Base-by-base conservation (phyloP, 129 eudicot species). In the Cynara cardunculus region DNA sequence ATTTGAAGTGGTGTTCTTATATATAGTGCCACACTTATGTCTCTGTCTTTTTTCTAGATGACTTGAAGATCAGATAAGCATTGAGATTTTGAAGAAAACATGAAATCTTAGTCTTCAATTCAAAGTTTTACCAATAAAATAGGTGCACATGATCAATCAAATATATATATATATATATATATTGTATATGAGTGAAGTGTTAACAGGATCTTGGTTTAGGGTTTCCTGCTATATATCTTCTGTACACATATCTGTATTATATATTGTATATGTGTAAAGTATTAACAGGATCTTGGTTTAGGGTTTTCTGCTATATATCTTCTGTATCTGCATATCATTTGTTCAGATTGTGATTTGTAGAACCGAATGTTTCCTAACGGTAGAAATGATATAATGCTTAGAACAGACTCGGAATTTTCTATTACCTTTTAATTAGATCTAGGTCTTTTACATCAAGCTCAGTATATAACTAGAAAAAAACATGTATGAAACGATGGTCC, bases 121-220 rank as follows among this genome's bases (percentile, higher is more conserved):
- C 24, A 71, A 83, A 77, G 86, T 59, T 83, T 77, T 61, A 77
- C 78, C 74, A 83, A 70, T 35, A 83, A 71, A 28, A 77, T 83
- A 82, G 86, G 82, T 77, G 71, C 64, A 21, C 86, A 35, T 62
- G 86, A 70, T 83, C 78, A 70, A 71, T 83, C 86, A 77, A 19
- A 35, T 27, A 11, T 28, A 14, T 70, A 14, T 30, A 0, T 4
- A 2, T 69, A 18, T 69, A 26, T 11, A 69, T 5, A 10, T 27
- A 27, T 0, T n/a, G 24, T 0, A 70, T 28, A 69, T 30, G 35
- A n/a, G 1, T n/a, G 7, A 30, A 71, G 26, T 32, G 34, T 31
- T 71, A 21, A 34, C 11, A 30, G 21, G 49, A 22, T 34, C 28
- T 31, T 8, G 72, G 72, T 67, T 25, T 27, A 28, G 73, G 73